A percentile compares a stretch with the other conserved stretches of the same genome.
phyloP scores from a whole-genome alignment of 2,329 filamentous ascomycete species.

The Sclerotinia glacialis region DNA sequence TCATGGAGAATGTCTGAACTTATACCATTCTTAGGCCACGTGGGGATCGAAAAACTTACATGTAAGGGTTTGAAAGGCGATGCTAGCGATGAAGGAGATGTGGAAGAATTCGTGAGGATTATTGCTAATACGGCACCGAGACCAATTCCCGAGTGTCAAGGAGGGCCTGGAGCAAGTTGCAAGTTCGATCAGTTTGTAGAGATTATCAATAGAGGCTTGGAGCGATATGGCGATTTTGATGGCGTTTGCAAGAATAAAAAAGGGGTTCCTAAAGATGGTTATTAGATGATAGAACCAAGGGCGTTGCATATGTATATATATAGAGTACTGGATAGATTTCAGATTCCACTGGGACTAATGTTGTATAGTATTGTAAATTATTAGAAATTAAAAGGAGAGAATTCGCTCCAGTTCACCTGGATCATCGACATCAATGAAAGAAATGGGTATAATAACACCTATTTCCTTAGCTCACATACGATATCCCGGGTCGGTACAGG shows the following conservation, averaged over 20 bases:
- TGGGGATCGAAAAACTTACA: constrained; percentile 63
- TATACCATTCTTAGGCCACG: constrained; percentile 63
- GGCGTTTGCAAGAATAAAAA: constrained; percentile 34
- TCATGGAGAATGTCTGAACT: constrained; percentile 62
- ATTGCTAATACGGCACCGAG: constrained; percentile 52
- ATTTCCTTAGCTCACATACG: too few relatives aligned
- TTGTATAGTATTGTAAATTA: background rate
- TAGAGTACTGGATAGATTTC: background rate
- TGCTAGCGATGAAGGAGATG: constrained; percentile 46
- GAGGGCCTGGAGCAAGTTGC: constrained; percentile 53
- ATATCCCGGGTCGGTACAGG: too few relatives aligned
- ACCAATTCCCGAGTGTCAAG: constrained; percentile 47
- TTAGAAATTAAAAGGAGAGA: background rate
- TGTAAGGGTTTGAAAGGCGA: constrained; percentile 54
- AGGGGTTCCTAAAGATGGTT: constrained; percentile 15
- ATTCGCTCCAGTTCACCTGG: background rate
- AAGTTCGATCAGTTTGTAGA: constrained; percentile 44
- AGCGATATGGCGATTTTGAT: constrained; percentile 39
- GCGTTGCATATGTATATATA: background rate
- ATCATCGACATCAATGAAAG: background rate
- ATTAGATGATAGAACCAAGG: background rate
- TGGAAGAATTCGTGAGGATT: constrained; percentile 52
- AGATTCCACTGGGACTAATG: background rate
- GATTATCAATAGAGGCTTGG: constrained; percentile 45
- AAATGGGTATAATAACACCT: too few relatives aligned